Conservation (phyloP, 2,329 filamentous ascomycete genomes). For the Trichoderma koningiopsis region DNA sequence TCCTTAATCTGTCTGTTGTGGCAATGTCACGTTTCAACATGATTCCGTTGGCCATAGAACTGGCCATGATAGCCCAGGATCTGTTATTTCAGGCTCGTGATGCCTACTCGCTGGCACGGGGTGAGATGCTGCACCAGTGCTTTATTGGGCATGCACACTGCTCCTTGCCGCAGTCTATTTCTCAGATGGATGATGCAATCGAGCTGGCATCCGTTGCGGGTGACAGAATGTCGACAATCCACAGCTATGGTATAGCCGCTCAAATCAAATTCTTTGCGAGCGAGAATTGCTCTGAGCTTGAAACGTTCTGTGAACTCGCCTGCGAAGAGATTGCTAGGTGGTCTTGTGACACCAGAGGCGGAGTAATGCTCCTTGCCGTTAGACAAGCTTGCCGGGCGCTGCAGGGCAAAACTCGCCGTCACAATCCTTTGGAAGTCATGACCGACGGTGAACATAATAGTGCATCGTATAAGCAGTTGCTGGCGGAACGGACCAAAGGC, state of each 20-base stretch:
- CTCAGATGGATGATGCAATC: constrained; percentile 64
- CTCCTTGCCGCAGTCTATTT: constrained; percentile 60
- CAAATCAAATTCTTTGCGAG: constrained; percentile 70
- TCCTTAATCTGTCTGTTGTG: constrained; percentile 69
- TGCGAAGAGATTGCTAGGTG: constrained; percentile 74
- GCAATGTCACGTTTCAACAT: constrained; percentile 70
- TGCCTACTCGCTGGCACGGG: constrained; percentile 66
- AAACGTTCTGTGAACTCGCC: constrained; percentile 70
- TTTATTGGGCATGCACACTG: constrained; percentile 72
- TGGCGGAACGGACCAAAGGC: constrained; percentile 54
- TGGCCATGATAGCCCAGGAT: constrained; percentile 64
- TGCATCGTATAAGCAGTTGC: constrained; percentile 61
- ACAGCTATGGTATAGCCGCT: constrained; percentile 69
- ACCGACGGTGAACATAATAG: constrained; percentile 68
- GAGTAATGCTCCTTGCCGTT: constrained; percentile 66
- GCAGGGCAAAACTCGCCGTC: constrained; percentile 69
- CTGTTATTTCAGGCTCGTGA: constrained; percentile 66
- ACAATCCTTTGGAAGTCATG: constrained; percentile 59
- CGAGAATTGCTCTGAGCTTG: constrained; percentile 69
- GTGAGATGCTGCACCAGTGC: constrained; percentile 67
- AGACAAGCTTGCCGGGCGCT: constrained; percentile 69
- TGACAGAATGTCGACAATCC: constrained; percentile 70
- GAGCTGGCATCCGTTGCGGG: constrained; percentile 68
- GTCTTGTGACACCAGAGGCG: constrained; percentile 70
- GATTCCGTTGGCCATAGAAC: constrained; percentile 66